Percentiles rank a stretch among this genome's conserved stretches.
These are phyloP conservation scores for Cercospora zeina DNA, from an alignment of 2,329 filamentous ascomycete genomes.

Conservation along the genomic window DNA sequence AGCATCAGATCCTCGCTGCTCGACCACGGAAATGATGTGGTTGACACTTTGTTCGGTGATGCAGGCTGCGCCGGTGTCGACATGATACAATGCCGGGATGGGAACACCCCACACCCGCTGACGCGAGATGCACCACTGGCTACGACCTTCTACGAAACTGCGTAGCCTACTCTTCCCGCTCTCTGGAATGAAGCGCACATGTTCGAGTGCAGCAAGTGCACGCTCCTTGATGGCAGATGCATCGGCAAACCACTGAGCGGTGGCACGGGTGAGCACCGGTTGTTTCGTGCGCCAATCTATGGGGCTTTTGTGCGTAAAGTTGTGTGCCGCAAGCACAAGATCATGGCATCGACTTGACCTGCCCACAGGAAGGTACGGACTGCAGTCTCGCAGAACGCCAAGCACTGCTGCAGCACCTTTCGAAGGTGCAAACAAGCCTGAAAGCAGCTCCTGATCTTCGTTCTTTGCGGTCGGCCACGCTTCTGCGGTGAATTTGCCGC, in stretches of 20 bases:
- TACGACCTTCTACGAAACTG: constrained; percentile 82
- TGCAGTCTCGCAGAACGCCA: constrained; percentile 59
- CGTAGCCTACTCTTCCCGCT: constrained; percentile 72
- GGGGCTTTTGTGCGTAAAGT: constrained; percentile 87
- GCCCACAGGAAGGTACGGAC: constrained; percentile 16
- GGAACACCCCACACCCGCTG: constrained; percentile 96
- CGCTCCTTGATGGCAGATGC: constrained; percentile 76
- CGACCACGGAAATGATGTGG: constrained; percentile 79
- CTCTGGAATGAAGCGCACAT: constrained; percentile 77
- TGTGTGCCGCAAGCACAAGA: constrained; percentile 67
- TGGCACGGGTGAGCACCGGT: constrained; percentile 86
- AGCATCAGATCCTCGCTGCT: constrained; percentile 77
- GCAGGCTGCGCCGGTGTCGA: constrained; percentile 62
- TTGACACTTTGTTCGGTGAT: constrained; percentile 76
- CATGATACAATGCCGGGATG: constrained; percentile 83
- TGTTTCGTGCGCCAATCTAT: constrained; percentile 97
- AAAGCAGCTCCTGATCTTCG: constrained; percentile 49
- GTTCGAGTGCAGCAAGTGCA: constrained; percentile 67
- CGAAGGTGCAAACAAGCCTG: constrained; percentile 69
- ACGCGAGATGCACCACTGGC: constrained; percentile 96
- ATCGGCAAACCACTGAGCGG: constrained; percentile 97
- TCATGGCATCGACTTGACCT: constrained; percentile 23
- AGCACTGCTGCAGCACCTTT: constrained; percentile 71
- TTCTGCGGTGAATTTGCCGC: constrained; percentile 76
- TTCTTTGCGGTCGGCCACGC: constrained; percentile 67